phyloP scores from a whole-genome alignment of 768 basidiomycete genomes.

The Cystobasidiopsis lactophilus region DNA sequence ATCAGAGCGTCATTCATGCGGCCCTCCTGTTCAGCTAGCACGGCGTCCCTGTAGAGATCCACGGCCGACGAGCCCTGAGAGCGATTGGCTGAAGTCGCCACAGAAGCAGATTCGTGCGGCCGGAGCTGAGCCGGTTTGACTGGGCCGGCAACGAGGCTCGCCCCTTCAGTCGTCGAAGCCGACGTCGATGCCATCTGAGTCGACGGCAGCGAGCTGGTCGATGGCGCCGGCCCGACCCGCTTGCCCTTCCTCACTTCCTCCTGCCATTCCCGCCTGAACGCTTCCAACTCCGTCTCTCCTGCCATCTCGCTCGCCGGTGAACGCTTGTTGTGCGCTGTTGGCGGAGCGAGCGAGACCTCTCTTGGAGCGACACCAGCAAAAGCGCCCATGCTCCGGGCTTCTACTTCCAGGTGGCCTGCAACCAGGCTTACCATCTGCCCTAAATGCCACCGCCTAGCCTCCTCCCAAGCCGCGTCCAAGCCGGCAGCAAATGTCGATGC shows the following conservation, averaged over 20 bases:
- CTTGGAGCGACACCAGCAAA: no score
- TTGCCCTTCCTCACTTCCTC: not conserved
- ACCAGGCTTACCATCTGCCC: no score
- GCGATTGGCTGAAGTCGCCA: not conserved
- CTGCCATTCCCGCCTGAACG: not conserved
- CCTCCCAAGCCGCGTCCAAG: no score
- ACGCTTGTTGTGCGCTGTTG: no score
- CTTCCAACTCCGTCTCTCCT: not conserved
- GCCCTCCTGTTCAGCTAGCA: slow-evolving; percentile 14
- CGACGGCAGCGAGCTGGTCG: no score
- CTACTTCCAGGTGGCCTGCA: no score
- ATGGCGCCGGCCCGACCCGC: not conserved
- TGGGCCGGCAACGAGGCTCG: no score
- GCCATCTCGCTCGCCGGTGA: no score
- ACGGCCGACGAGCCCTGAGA: slow-evolving; percentile 6
- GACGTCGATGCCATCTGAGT: not conserved
- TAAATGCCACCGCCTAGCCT: no score
- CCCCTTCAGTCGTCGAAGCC: not conserved
- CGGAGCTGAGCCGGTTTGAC: not conserved
- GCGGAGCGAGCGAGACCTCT: no score
- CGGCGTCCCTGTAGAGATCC: slow-evolving; percentile 16
- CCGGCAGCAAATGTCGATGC: no score
- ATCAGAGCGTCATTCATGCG: slow-evolving; percentile 10
- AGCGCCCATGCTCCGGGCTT: no score
- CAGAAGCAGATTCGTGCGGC: not conserved